Conservation (phyloP, 768 basidiomycete genomes). For the Xerocomellus intermedius region DNA sequence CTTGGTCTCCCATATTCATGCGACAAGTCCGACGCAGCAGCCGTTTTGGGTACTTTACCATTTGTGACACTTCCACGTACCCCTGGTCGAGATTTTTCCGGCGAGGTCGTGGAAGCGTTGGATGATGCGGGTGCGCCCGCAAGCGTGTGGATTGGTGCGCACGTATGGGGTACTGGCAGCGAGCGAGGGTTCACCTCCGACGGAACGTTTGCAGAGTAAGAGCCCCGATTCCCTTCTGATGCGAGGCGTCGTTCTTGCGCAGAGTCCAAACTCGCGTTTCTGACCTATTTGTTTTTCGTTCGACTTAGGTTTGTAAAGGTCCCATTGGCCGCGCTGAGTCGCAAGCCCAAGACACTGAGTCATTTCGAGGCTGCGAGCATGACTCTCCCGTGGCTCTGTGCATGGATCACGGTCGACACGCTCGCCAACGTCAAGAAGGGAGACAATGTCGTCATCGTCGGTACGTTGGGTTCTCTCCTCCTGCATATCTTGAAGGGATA, state of each 20-base stretch:
- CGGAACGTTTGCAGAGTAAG: conserved; percentile 36
- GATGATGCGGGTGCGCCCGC: conserved; percentile 21
- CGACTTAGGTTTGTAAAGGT: conserved; percentile 27
- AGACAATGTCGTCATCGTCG: conserved; percentile 35
- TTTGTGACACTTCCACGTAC: conserved; percentile 35
- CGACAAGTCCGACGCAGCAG: conserved; percentile 32
- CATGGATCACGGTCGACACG: conserved; percentile 37
- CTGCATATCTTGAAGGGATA: too few species aligned
- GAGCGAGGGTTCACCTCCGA: conserved; percentile 33
- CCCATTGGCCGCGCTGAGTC: conserved; percentile 29
- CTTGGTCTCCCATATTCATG: neutral
- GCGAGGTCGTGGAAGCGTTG: conserved; percentile 33
- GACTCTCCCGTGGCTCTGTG: conserved; percentile 35
- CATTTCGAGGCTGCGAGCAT: conserved; percentile 33
- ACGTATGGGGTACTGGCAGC: conserved; percentile 37
- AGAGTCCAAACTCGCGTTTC: neutral
- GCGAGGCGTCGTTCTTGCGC: neutral
- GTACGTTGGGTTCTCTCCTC: conserved; percentile 4
- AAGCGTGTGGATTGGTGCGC: conserved; percentile 25
- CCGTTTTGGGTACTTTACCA: conserved; percentile 24
- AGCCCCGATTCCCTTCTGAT: neutral
- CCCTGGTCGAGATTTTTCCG: conserved; percentile 35
- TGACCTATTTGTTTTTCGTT: neutral
- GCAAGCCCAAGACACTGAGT: conserved; percentile 27
- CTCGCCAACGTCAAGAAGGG: conserved; percentile 33